A percentile compares a stretch with the other conserved stretches of the same genome.
Conservation (phyloP, 2,329 filamentous ascomycete genomes). For the Pestalotiopsis sp. region DNA sequence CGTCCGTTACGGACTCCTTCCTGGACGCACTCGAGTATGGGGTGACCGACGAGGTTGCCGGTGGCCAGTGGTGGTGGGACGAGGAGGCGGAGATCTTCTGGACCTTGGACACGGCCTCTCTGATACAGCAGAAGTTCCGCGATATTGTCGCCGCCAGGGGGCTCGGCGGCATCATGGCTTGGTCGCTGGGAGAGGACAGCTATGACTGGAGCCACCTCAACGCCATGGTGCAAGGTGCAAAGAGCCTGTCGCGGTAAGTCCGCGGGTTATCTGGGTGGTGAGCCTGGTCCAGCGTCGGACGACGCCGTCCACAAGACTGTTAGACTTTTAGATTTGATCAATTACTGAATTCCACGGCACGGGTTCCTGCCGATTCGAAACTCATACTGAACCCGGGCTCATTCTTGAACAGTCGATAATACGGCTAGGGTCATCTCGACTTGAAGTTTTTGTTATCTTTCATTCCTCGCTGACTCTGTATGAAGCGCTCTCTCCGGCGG, state of each 20-base stretch:
- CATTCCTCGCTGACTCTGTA: no score
- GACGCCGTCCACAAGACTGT: neutral
- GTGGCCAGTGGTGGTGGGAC: conserved; percentile 74
- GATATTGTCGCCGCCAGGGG: conserved; percentile 57
- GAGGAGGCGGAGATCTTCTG: conserved; percentile 63
- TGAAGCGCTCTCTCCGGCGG: neutral
- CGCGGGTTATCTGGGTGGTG: neutral
- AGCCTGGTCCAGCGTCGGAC: neutral
- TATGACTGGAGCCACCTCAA: conserved; percentile 43
- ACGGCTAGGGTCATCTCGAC: no score
- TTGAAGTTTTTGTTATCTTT: no score
- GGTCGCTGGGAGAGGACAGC: conserved; percentile 72
- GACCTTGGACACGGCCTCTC: conserved; percentile 69
- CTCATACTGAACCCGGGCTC: neutral
- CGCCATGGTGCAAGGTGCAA: neutral
- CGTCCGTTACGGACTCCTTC: conserved; percentile 62
- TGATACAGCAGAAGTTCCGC: conserved; percentile 65
- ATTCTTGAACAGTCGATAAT: neutral
- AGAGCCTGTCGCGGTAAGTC: neutral
- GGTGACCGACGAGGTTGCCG: conserved; percentile 56
- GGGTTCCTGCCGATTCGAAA: neutral
- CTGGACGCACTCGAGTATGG: conserved; percentile 54
- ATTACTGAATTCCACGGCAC: no score
- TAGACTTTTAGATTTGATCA: neutral
- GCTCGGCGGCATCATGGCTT: conserved; percentile 74